Base-by-base conservation (phyloP, 164 flowering plant species). In the Santalum album region DNA sequence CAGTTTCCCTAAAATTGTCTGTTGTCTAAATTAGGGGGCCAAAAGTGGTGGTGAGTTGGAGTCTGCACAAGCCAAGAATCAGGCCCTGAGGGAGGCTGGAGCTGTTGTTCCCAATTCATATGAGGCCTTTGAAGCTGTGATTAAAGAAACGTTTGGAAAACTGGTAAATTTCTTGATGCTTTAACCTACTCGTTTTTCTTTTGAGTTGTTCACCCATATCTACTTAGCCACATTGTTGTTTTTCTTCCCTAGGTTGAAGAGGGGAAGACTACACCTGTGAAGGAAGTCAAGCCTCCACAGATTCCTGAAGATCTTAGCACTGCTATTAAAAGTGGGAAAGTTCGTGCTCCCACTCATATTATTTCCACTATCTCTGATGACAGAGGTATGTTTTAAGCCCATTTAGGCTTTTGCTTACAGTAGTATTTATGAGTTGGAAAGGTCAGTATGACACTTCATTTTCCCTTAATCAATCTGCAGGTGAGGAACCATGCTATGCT, bases 11-110 rank as follows among this genome's bases (percentile, higher is more conserved):
- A 61, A 36, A 50, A 35, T 25, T 64, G n/a, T 23, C 20, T 59
- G 19, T 18, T 6, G 32, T 53, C 49, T 12, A 49, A 49, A 52
- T 39, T 68, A 92, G 97, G 99, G 97, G 27, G 99, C 97, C 40
- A 94, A 87, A 72, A 90, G 97, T 78, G 99, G 99, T 49, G 95
- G 92, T 48, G 99, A 90, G 65, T 69, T 90, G 92, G 99, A 94
- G 61, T 94, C 99, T 60, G 99, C 99, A 39, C 97, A 94, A 64
- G 99, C 95, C 36, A 94, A 94, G 69, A 94, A 94, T 63, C 80
- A 90, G 71, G 96, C 99, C 57, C 69, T 94, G 18, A 83, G 66
- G 58, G 99, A 90, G 6, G 99, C 90, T 57, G 97, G 97, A 62
- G 97, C 99, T 53, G 68, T 84, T 71, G 97, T 94, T 62, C 99